These are phyloP conservation scores for Bimuria novae-zelandiae DNA, from an alignment of 2,329 filamentous ascomycete species.

Conservation along the genomic window DNA sequence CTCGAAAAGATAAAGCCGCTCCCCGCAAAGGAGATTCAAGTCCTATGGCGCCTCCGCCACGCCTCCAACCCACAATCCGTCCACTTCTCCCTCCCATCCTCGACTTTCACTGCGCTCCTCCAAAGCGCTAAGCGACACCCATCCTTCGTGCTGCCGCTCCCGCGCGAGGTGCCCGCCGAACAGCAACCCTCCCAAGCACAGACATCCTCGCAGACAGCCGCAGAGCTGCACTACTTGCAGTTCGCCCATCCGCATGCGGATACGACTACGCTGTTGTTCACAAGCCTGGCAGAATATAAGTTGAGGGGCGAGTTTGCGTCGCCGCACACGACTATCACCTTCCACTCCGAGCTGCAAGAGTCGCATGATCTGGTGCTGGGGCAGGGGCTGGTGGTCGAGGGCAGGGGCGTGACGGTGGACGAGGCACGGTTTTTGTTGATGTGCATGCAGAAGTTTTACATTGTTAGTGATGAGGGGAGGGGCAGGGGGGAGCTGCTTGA, in stretches of 20 bases:
- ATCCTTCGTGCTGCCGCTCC: conserved; percentile 88
- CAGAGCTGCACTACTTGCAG: conserved; percentile 95
- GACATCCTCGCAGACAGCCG: conserved; percentile 56
- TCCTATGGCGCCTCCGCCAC: conserved; percentile 89
- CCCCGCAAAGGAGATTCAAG: conserved; percentile 79
- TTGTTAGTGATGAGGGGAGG: conserved; percentile 59
- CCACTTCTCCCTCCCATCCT: conserved; percentile 78
- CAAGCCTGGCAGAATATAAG: conserved; percentile 92
- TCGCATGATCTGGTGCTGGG: conserved; percentile 82
- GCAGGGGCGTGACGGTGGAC: conserved; percentile 74
- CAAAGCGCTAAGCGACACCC: conserved; percentile 74
- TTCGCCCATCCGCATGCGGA: conserved; percentile 83
- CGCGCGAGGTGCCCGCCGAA: conserved; percentile 56
- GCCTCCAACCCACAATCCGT: conserved; percentile 72
- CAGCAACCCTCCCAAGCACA: conserved; percentile 4
- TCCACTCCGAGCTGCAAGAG: conserved; percentile 79
- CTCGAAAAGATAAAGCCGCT: conserved; percentile 75
- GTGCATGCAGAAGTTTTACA: conserved; percentile 94
- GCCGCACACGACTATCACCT: conserved; percentile 92
- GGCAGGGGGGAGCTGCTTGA: conserved; percentile 67
- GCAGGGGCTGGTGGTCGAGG: conserved; percentile 78
- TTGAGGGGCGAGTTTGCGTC: conserved; percentile 83
- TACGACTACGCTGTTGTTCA: conserved; percentile 75
- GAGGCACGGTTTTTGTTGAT: conserved; percentile 90
- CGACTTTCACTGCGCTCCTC: conserved; percentile 75